Evolutionary conservation across 2,329 filamentous ascomycete species (phyloP).

Genomic region (Thielaviopsis ethacetica): DNA sequence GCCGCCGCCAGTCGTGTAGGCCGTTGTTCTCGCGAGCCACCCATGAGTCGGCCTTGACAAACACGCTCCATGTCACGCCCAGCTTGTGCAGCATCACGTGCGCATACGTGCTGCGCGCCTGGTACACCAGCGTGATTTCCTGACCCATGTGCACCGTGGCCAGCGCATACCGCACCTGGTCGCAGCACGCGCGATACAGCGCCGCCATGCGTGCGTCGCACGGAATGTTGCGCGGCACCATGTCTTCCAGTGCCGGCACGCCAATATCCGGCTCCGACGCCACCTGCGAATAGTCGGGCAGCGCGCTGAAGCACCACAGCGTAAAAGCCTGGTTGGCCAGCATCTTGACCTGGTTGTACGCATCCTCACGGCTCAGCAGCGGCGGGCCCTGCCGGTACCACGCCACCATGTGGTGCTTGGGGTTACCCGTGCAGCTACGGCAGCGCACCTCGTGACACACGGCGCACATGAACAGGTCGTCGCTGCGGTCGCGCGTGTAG

Average conservation of each 20-base stretch:
- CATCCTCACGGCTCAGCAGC: not conserved
- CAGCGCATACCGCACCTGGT: not conserved
- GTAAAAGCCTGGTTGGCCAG: conserved; percentile 2
- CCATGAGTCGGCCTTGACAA: conserved; percentile 1
- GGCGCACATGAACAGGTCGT: conserved; percentile 17
- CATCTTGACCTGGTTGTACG: conserved; percentile 1
- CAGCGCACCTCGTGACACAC: conserved; percentile 23
- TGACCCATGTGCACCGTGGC: not conserved
- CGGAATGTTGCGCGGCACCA: not conserved
- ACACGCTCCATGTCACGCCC: conserved; percentile 12
- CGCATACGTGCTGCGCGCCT: conserved; percentile 3
- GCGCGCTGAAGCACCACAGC: not conserved
- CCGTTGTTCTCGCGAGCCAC: not conserved
- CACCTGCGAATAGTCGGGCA: not conserved
- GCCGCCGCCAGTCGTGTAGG: not conserved
- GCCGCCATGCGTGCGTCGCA: not conserved
- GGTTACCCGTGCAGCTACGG: conserved; percentile 23
- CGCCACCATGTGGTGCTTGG: conserved; percentile 18
- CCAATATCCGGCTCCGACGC: not conserved
- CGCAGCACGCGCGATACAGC: conserved; percentile 6
- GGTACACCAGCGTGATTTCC: conserved; percentile 3
- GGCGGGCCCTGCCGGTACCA: conserved; percentile 2
- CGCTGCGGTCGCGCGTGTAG: conserved; percentile 17
- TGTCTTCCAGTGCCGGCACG: not conserved
- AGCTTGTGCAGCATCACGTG: conserved; percentile 5